phyloP scores from a whole-genome alignment of 768 basidiomycete genomes.

The Megacollybia marginata region DNA sequence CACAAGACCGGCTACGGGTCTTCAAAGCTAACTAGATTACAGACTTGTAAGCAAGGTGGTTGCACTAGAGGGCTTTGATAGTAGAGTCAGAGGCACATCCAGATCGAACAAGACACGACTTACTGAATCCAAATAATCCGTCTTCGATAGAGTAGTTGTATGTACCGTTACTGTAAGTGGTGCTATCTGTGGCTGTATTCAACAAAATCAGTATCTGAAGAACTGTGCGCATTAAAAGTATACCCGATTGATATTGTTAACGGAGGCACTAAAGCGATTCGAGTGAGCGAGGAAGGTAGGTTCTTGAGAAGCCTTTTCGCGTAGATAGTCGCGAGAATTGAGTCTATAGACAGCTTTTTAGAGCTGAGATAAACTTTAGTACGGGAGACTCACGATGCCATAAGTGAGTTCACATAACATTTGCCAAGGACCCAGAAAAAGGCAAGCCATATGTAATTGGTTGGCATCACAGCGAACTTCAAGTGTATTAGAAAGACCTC shows the following conservation, averaged over 20 bases:
- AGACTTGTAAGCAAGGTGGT: too few relatives aligned
- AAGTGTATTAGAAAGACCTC: not conserved
- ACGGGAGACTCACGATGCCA: conserved; percentile 33
- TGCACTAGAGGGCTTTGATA: too few relatives aligned
- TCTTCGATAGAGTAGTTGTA: conserved; percentile 24
- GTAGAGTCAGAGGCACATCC: too few relatives aligned
- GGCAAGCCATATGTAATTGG: conserved; percentile 38
- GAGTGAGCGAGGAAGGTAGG: conserved; percentile 24
- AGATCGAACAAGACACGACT: too few relatives aligned
- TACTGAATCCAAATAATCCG: conserved; percentile 15
- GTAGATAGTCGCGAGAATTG: conserved; percentile 38
- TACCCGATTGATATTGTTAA: too few relatives aligned
- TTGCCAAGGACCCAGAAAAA: conserved; percentile 45
- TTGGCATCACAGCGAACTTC: conserved; percentile 39
- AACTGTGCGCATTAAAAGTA: too few relatives aligned
- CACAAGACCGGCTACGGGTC: too few relatives aligned
- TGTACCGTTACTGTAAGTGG: conserved; percentile 22
- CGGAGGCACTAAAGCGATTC: not conserved
- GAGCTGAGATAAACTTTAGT: too few relatives aligned
- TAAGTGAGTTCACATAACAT: conserved; percentile 46
- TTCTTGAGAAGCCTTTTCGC: conserved; percentile 28
- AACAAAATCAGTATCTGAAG: too few relatives aligned
- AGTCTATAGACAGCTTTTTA: conserved; percentile 19
- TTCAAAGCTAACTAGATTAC: too few relatives aligned
- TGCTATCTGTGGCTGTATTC: not conserved